Percentiles rank a stretch among this genome's conserved stretches.
Conservation (phyloP, 345 rosid genomes). For the Combretum micranthum region DNA sequence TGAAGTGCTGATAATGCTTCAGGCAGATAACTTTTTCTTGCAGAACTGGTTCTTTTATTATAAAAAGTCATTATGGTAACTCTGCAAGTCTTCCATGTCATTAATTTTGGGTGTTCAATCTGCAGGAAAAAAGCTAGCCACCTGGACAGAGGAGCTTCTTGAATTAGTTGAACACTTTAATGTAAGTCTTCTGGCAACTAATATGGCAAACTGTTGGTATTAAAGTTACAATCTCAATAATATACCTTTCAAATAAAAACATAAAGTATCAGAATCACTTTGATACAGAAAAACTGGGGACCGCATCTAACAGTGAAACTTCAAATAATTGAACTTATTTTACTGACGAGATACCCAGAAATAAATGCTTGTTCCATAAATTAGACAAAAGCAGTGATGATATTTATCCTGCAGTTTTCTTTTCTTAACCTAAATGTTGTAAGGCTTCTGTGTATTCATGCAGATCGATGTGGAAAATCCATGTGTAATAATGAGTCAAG, state of each 20-base stretch:
- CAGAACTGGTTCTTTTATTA: not conserved
- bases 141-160: constrained; percentile 69
- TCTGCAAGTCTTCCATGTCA: not conserved
- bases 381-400: no score
- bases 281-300: no score
- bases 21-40: not conserved
- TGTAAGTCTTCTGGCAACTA: constrained; percentile 38
- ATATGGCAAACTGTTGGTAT: no score
- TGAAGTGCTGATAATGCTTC: no score
- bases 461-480: constrained; percentile 99
- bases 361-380: no score
- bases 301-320: no score
- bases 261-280: no score
- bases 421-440: not conserved
- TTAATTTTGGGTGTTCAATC: not conserved
- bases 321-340: no score
- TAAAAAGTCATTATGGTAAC: constrained; percentile 4
- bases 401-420: no score
- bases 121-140: constrained; percentile 74
- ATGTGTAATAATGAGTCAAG: constrained; percentile 96
- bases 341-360: no score
- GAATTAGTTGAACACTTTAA: constrained; percentile 87
- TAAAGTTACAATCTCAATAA: no score
- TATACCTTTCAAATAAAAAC: no score
- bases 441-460: constrained; percentile 7